phyloP scores from a whole-genome alignment of 208 protist genomes.

The Plasmodiophora brassicae region DNA sequence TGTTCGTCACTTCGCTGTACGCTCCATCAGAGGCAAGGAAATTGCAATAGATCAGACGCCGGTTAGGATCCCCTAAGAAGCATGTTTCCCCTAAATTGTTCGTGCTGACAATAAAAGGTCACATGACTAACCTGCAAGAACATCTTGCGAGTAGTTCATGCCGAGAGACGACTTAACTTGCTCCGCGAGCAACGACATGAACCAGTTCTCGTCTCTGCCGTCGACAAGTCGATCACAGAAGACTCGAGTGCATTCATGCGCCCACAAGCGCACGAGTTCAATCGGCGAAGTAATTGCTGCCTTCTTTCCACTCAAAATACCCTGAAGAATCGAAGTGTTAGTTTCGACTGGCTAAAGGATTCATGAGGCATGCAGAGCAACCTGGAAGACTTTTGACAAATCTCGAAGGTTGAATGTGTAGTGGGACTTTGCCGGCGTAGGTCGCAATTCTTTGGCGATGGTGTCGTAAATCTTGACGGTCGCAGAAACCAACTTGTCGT shows the following conservation, averaged over 20 bases:
- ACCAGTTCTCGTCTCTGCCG: constrained; percentile 58
- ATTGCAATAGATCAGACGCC: constrained; percentile 72
- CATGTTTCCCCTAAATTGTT: not conserved
- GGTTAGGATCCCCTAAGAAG: not conserved
- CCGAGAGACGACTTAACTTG: constrained; percentile 2
- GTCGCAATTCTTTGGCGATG: constrained; percentile 82
- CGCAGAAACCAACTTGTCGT: constrained; percentile 72
- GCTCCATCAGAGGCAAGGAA: constrained; percentile 64
- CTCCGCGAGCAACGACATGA: constrained; percentile 47
- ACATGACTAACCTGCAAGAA: not conserved
- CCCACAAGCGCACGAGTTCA: constrained; percentile 57
- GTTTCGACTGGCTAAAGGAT: too few relatives aligned
- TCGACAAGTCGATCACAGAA: constrained; percentile 64
- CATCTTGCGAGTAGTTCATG: not conserved
- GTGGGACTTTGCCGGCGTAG: constrained; percentile 90
- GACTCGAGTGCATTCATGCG: constrained; percentile 61
- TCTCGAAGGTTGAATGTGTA: constrained; percentile 98
- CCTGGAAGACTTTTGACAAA: constrained; percentile 79
- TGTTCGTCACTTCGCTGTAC: constrained; percentile 69
- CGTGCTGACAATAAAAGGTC: not conserved
- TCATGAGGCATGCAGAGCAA: constrained; percentile 33
- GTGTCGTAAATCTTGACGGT: constrained; percentile 90
- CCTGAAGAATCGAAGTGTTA: constrained; percentile 28
- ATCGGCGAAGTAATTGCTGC: not conserved
- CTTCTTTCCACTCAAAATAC: constrained; percentile 28